A percentile compares a stretch with the other conserved stretches of the same genome.
These are phyloP conservation scores for Megacollybia marginata DNA, from an alignment of 768 basidiomycete species.

Conservation along the genomic window DNA sequence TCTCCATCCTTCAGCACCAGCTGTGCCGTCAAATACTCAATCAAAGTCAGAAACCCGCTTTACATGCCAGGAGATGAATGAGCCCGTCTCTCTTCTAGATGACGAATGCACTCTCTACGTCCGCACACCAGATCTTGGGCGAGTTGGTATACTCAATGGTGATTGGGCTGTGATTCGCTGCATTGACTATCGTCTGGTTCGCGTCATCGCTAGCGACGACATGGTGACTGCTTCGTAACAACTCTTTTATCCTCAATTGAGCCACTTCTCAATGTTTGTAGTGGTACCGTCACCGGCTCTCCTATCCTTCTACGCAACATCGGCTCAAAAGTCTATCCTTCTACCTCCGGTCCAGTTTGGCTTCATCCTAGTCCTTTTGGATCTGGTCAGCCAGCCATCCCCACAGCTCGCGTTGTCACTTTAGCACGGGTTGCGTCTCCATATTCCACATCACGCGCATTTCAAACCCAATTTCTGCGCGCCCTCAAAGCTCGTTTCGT, in stretches of 20 bases:
- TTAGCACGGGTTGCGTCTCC: conserved; percentile 80
- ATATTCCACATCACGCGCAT: conserved; percentile 52
- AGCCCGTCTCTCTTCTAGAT: conserved; percentile 22
- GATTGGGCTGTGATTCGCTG: conserved; percentile 56
- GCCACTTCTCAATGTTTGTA: conserved; percentile 12
- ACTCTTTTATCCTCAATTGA: conserved; percentile 2
- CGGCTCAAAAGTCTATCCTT: conserved; percentile 17
- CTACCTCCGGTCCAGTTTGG: conserved; percentile 17
- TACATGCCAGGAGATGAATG: conserved; percentile 21
- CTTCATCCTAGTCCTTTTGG: conserved; percentile 57
- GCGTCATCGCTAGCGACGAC: conserved; percentile 46
- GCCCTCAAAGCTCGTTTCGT: conserved; percentile 62
- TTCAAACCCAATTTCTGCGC: conserved; percentile 54
- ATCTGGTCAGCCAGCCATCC: conserved; percentile 48
- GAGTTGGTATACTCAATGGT: conserved; percentile 58
- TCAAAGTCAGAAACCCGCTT: conserved; percentile 13
- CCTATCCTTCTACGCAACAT: conserved; percentile 53
- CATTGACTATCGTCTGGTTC: conserved; percentile 41
- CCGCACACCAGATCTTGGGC: conserved; percentile 54
- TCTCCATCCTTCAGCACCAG: conserved; percentile 11
- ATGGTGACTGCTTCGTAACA: conserved; percentile 29
- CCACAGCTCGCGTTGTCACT: conserved; percentile 61
- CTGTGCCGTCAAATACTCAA: conserved; percentile 12
- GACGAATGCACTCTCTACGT: conserved; percentile 58
- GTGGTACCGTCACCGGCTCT: conserved; percentile 33